phyloP scores from a whole-genome alignment of 2,329 filamentous ascomycete genomes.

The Penicillium sp. region DNA sequence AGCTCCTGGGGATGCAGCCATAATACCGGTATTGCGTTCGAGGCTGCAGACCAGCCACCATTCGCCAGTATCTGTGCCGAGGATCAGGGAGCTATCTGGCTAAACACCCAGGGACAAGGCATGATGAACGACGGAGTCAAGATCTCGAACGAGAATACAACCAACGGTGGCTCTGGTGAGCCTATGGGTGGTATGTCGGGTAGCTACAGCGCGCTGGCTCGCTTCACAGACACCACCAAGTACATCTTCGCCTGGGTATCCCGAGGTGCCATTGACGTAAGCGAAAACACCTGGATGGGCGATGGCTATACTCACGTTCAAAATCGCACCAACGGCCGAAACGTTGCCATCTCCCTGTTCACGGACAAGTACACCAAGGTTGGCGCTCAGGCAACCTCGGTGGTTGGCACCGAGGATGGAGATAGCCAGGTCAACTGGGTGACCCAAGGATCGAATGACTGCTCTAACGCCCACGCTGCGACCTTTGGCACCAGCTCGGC shows the following conservation, averaged over 20 bases:
- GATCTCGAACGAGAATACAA: conserved; percentile 61
- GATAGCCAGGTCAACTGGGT: conserved; percentile 62
- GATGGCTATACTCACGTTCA: conserved; percentile 51
- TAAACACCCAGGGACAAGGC: conserved; percentile 58
- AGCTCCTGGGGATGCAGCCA: conserved; percentile 62
- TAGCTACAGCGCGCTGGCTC: conserved; percentile 57
- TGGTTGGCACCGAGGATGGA: conserved; percentile 53
- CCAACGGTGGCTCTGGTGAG: conserved; percentile 58
- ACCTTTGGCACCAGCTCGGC: conserved; percentile 53
- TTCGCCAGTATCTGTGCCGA: conserved; percentile 60
- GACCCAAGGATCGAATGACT: conserved; percentile 52
- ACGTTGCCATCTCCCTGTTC: conserved; percentile 58
- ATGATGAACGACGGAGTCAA: conserved; percentile 55
- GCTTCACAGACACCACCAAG: conserved; percentile 50
- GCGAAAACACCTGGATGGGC: conserved; percentile 58
- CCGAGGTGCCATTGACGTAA: conserved; percentile 56
- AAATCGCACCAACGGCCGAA: conserved; percentile 58
- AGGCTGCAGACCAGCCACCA: conserved; percentile 57
- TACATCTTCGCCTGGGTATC: conserved; percentile 65
- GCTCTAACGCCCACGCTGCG: conserved; percentile 59
- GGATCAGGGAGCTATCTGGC: conserved; percentile 63
- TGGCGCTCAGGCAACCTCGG: conserved; percentile 53
- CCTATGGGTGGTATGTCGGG: conserved; percentile 63
- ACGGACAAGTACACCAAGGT: conserved; percentile 58
- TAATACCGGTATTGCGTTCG: conserved; percentile 64